These are phyloP conservation scores for Lycium barbarum DNA, from an alignment of 257 asterid genomes.

Conservation along the genomic window DNA sequence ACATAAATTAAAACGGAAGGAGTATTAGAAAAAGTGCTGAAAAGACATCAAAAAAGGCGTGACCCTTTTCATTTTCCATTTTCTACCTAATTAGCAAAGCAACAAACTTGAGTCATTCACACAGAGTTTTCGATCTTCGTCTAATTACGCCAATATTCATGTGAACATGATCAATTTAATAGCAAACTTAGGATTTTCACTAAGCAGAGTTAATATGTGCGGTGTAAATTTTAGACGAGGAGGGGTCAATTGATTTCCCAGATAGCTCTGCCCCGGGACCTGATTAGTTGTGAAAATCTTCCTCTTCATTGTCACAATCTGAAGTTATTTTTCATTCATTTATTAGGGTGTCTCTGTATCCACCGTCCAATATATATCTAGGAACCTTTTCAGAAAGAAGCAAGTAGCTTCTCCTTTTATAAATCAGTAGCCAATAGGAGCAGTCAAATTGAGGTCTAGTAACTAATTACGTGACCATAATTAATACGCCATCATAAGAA, in stretches of 20 bases:
- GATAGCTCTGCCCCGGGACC: no score
- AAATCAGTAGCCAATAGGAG: not conserved
- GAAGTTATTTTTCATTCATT: not conserved
- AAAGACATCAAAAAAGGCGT: not conserved
- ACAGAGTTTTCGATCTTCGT: not conserved
- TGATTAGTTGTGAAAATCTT: not conserved
- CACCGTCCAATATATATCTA: not conserved
- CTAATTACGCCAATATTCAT: not conserved
- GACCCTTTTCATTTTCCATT: not conserved
- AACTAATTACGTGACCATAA: not conserved
- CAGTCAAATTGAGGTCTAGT: conserved; percentile 16
- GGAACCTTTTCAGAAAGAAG: not conserved
- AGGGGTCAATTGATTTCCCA: no score
- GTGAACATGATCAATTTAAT: no score
- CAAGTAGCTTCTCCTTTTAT: not conserved
- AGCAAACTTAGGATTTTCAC: no score
- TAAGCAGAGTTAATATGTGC: no score
- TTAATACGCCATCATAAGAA: not conserved
- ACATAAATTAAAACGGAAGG: no score
- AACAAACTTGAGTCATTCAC: not conserved
- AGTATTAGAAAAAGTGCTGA: not conserved
- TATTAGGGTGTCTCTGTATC: not conserved
- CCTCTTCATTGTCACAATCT: conserved; percentile 4
- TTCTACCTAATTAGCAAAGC: not conserved
- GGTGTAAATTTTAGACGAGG: no score